Percentiles rank a stretch among this genome's conserved stretches.
phyloP scores from a whole-genome alignment of 176 grass and related monocot genomes.

The Urochloa ruziziensis region DNA sequence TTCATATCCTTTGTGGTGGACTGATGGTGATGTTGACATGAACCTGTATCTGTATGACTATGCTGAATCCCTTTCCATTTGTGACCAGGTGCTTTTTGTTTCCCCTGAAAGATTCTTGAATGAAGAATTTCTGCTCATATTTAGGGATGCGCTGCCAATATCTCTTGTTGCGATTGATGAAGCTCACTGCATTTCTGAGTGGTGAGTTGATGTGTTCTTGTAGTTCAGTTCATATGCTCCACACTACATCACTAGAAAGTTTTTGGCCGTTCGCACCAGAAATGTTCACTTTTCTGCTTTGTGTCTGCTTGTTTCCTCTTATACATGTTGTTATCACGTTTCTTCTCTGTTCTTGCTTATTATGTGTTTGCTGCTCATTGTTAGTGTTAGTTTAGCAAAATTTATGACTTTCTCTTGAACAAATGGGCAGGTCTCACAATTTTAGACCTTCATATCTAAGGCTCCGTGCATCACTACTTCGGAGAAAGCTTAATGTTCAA shows the following conservation, averaged over 20 bases:
- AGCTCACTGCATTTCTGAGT: conserved; percentile 99
- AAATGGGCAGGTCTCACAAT: conserved; percentile 86
- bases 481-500: conserved; percentile 68
- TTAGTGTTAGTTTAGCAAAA: conserved; percentile 7
- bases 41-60: background rate
- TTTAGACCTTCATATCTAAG: conserved; percentile 97
- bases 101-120: conserved; percentile 98
- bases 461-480: conserved; percentile 79
- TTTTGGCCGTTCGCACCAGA: background rate
- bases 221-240: conserved; percentile 2
- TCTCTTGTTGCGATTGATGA: conserved; percentile 95
- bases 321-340: background rate
- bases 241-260: background rate
- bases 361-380: background rate
- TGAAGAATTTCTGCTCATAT: conserved; percentile 74
- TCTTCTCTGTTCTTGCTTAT: conserved; percentile 7
- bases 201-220: conserved; percentile 56
- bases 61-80: conserved; percentile 29
- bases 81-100: conserved; percentile 88
- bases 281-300: background rate
- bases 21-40: background rate
- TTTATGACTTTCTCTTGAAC: conserved; percentile 22
- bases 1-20: conserved; percentile 2
- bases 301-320: background rate
- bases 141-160: conserved; percentile 64